Conservation (phyloP, 2,329 filamentous ascomycete species). For the Nemania bipapillata region DNA sequence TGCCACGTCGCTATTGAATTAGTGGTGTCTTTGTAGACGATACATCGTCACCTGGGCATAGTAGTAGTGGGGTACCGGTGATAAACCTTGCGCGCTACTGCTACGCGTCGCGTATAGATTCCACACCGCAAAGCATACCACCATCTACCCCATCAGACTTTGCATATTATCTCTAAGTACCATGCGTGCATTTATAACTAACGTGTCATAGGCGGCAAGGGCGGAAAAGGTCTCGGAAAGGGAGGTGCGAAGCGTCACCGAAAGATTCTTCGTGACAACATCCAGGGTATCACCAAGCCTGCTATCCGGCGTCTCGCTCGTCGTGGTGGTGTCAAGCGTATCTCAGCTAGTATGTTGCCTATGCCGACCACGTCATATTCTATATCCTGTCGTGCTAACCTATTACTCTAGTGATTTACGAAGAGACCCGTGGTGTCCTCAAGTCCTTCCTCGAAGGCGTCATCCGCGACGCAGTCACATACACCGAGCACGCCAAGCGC, state of each 20-base stretch:
- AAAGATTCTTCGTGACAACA: constrained; percentile 99
- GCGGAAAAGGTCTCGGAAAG: constrained; percentile 97
- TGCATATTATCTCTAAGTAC: background rate
- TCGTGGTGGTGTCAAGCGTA: constrained; percentile 99
- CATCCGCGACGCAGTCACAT: constrained; percentile 82
- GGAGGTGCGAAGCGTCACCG: constrained; percentile 98
- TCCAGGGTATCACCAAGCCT: constrained; percentile 98
- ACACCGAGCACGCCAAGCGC: constrained; percentile 85
- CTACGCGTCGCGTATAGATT: constrained; percentile 49
- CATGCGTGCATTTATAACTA: constrained; percentile 52
- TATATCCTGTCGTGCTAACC: constrained; percentile 20
- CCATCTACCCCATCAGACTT: constrained; percentile 9
- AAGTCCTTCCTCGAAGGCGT: constrained; percentile 87
- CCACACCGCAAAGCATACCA: constrained; percentile 28
- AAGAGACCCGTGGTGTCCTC: constrained; percentile 82
- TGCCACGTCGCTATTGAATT: constrained; percentile 37
- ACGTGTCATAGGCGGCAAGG: constrained; percentile 81
- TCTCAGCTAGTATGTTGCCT: constrained; percentile 79
- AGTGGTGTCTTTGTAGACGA: constrained; percentile 2
- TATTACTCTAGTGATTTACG: constrained; percentile 74
- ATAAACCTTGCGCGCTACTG: constrained; percentile 21
- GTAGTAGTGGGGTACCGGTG: constrained; percentile 44
- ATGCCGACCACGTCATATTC: constrained; percentile 13
- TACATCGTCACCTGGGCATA: constrained; percentile 12
- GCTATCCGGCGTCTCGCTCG: constrained; percentile 97